Evolutionary conservation across 306 rosid genomes (phyloP).

Genomic region (Pterocarpus santalinus): DNA sequence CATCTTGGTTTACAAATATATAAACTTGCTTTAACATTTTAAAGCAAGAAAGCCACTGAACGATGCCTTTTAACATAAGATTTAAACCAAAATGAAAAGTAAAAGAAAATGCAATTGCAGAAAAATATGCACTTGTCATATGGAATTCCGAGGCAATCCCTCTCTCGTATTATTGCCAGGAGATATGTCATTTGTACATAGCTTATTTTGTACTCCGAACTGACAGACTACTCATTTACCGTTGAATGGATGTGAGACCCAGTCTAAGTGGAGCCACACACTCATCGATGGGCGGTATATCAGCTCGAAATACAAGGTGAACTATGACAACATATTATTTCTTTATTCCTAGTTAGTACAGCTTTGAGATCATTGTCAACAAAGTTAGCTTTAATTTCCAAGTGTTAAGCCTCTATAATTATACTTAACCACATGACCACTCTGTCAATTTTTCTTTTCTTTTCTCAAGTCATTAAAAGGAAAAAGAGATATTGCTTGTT

Average conservation of each 20-base stretch:
- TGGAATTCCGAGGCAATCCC: conserved; percentile 43
- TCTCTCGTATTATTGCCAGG: background rate
- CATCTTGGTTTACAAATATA: conserved; percentile 9
- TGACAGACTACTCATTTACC: too few species aligned
- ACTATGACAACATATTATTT: too few species aligned
- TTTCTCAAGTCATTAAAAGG: conserved; percentile 1
- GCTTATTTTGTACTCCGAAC: too few species aligned
- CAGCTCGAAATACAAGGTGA: too few species aligned
- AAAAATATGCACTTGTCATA: conserved; percentile 48
- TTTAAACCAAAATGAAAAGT: conserved; percentile 36
- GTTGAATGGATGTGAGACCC: too few species aligned
- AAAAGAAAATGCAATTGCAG: conserved; percentile 17
- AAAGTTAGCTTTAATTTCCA: conserved; percentile 20
- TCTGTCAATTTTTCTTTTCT: background rate
- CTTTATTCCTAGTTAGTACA: conserved; percentile 6
- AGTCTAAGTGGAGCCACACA: too few species aligned
- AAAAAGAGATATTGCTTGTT: background rate
- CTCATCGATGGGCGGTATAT: too few species aligned
- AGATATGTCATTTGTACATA: too few species aligned
- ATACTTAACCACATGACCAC: conserved; percentile 25
- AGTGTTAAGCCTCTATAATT: background rate
- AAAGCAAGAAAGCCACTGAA: conserved; percentile 34
- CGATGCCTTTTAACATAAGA: conserved; percentile 33
- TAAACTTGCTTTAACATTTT: conserved; percentile 29
- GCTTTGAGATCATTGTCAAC: conserved; percentile 34